Conservation (phyloP, 2,329 filamentous ascomycete genomes). For the Thielaviopsis euricoi region DNA sequence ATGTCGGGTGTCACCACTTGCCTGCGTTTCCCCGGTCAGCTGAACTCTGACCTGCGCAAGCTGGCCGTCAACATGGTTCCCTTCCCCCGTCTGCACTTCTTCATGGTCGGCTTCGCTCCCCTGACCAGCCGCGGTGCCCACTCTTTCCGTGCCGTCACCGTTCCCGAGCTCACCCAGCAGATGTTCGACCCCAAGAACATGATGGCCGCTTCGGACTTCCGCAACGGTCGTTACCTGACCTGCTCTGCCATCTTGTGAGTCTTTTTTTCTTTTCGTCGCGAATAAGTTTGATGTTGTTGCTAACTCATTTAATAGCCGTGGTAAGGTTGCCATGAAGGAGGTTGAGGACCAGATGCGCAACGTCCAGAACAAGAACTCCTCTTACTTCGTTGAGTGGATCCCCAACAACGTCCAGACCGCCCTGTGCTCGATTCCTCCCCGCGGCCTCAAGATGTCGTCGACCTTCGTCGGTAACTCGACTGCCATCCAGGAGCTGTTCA, state of each 20-base stretch:
- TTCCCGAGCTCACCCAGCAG: constrained; percentile 97
- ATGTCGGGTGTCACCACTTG: constrained; percentile 99
- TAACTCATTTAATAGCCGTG: constrained; percentile 44
- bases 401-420: constrained; percentile 99
- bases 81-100: constrained; percentile 99
- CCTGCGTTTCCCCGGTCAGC: constrained; percentile 96
- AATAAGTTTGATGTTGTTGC: background rate
- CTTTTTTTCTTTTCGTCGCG: background rate
- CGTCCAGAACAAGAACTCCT: constrained; percentile 98
- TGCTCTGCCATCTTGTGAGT: constrained; percentile 95
- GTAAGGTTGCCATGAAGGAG: constrained; percentile 99
- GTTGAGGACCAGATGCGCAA: constrained; percentile 99
- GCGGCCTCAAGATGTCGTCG: constrained; percentile 96
- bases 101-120: constrained; percentile 99
- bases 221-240: constrained; percentile 97
- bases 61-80: constrained; percentile 99
- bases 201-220: constrained; percentile 99
- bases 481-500: constrained; percentile 99
- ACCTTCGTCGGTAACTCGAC: constrained; percentile 99
- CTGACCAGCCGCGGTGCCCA: constrained; percentile 73
- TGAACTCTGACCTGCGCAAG: constrained; percentile 99
- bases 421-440: constrained; percentile 95
- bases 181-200: constrained; percentile 99
- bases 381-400: constrained; percentile 99
- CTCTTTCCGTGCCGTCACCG: constrained; percentile 94